Evolutionary conservation across 176 grass and related monocot species (phyloP), one percentile per base, ranked within the genome.

Genomic region (Guadua angustifolia): DNA sequence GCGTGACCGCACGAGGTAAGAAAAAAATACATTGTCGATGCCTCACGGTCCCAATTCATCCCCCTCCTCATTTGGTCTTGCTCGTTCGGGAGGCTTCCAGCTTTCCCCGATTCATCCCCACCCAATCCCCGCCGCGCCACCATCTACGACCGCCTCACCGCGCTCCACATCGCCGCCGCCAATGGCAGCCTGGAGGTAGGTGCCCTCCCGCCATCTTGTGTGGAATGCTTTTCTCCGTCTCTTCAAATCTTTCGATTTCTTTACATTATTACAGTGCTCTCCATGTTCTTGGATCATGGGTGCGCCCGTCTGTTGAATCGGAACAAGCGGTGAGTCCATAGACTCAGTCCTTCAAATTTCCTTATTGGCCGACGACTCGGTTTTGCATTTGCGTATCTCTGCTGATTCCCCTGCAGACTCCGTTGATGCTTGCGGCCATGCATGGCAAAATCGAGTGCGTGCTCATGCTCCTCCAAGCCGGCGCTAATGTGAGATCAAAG

Each of bases 401-500:
- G 56, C 0, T 22, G 56, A 58, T 58, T 58, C 21, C 21, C 21
- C 56, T 58, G 56, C 56, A 88, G 77, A 93, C 88, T 66, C 85
- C 91, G 53, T 56, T 93, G 58, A 93, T 93, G 91, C 68, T 92
- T 35, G 47, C 93, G 12, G 87, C 87, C 21, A 88, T 86, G 69
- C 62, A 84, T 42, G 90, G 90, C 67, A 81, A 88, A 24, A 90
- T 92, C 29, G 78, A 85, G 32, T 92, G 87, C 88, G 85, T 74
- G 44, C 67, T 86, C 14, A 80, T 51, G 55, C 87, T 95, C 73
- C 78, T 95, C 16, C 78, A 81, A 65, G 87, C 74, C 32, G 90
- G 89, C 38, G 87, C 90, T 53, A 94, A 90, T 85, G 92, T 94
- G 74, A 94, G 82, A 68, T 72, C 77, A 74, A 73, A 74, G n/a